Evolutionary conservation across 352 stramenopile species (phyloP).

Genomic region (Pythium myriotylum): DNA sequence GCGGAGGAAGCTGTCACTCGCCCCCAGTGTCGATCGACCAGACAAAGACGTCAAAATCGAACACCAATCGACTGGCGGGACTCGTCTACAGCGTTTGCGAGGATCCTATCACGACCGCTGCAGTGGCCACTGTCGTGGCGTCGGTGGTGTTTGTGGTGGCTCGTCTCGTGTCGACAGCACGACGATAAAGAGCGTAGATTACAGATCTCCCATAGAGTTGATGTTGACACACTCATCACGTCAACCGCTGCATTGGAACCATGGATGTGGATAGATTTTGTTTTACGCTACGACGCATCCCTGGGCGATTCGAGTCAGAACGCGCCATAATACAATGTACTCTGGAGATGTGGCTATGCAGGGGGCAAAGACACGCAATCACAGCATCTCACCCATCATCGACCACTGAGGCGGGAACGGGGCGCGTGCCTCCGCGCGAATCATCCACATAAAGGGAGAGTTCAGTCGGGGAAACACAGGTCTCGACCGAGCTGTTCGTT

Average conservation of each 20-base stretch:
- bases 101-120: constrained; percentile 57
- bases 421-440: too few relatives aligned
- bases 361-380: neutral
- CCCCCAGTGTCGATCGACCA: neutral
- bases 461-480: too few relatives aligned
- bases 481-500: too few relatives aligned
- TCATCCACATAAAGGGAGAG: too few relatives aligned
- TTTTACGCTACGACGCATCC: too few relatives aligned
- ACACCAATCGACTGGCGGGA: constrained; percentile 12
- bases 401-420: too few relatives aligned
- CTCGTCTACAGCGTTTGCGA: constrained; percentile 30
- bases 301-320: neutral
- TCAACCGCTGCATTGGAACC: too few relatives aligned
- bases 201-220: neutral
- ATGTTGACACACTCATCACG: too few relatives aligned
- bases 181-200: constrained; percentile 11
- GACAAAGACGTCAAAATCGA: neutral
- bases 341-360: neutral
- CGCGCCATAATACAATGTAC: neutral
- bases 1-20: constrained; percentile 24
- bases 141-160: constrained; percentile 53
- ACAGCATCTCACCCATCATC: too few relatives aligned
- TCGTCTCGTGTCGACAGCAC: constrained; percentile 33
- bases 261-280: too few relatives aligned
- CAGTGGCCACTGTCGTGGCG: constrained; percentile 48